These are phyloP conservation scores for Trametes gibbosa DNA, from an alignment of 768 basidiomycete species.

Conservation along the genomic window DNA sequence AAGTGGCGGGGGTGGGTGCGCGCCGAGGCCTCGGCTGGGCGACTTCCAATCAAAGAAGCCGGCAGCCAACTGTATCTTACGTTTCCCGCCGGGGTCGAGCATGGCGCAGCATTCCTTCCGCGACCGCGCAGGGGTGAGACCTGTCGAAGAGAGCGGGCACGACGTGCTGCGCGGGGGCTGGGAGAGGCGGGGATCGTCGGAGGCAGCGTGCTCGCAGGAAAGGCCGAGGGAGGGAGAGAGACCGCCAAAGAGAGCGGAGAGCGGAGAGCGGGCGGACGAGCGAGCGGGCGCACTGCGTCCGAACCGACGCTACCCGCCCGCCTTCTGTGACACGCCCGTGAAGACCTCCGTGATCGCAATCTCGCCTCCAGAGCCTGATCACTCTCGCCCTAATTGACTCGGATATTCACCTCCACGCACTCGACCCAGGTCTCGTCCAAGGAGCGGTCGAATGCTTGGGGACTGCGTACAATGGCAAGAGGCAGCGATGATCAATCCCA, in stretches of 20 bases:
- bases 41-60: conserved; percentile 14
- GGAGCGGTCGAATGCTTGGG: too few species aligned
- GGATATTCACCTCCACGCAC: too few species aligned
- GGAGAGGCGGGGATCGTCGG: neutral
- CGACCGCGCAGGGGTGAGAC: neutral
- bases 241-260: too few species aligned
- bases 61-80: conserved; percentile 8
- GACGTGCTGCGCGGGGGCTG: neutral
- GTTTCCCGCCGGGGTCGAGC: conserved; percentile 4
- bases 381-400: too few species aligned
- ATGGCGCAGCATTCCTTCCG: neutral
- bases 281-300: neutral
- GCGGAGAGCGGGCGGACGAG: neutral
- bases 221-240: neutral
- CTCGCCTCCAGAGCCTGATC: too few species aligned
- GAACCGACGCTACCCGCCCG: conserved; percentile 8
- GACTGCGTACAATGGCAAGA: neutral
- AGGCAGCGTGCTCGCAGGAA: neutral
- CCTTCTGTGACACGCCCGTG: conserved; percentile 9
- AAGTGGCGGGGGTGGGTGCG: neutral
- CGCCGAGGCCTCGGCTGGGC: conserved; percentile 12
- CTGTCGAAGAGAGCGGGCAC: neutral
- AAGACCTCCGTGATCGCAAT: too few species aligned
- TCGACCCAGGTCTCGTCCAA: too few species aligned
- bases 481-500: neutral